These are phyloP conservation scores for Trametes cubensis DNA, from an alignment of 768 basidiomycete genomes.

Conservation along the genomic window DNA sequence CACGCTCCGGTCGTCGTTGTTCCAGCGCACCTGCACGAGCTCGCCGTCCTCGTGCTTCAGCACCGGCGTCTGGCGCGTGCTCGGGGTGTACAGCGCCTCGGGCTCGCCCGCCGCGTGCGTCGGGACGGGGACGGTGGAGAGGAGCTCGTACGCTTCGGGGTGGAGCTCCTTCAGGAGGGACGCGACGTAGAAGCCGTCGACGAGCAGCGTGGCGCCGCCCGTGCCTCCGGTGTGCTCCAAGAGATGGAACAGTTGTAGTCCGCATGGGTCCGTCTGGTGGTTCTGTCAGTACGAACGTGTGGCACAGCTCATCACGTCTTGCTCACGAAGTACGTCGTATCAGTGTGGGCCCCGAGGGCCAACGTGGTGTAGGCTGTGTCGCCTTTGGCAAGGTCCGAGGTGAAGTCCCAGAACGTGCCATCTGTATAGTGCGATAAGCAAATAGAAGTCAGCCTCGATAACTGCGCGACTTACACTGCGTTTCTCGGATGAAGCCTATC, in stretches of 20 bases:
- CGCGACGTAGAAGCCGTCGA: conserved; percentile 94
- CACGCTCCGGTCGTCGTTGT: conserved; percentile 90
- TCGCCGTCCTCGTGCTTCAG: conserved; percentile 72
- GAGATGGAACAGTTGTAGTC: conserved; percentile 95
- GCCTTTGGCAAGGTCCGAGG: conserved; percentile 84
- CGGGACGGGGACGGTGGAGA: conserved; percentile 70
- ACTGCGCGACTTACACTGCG: conserved; percentile 53
- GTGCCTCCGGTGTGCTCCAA: conserved; percentile 79
- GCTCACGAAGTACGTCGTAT: conserved; percentile 73
- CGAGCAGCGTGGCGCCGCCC: conserved; percentile 89
- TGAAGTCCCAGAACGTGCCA: conserved; percentile 97
- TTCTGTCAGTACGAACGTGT: background rate
- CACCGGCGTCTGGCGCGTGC: conserved; percentile 57
- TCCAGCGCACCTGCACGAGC: conserved; percentile 85
- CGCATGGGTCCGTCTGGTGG: conserved; percentile 86
- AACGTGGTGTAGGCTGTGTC: conserved; percentile 94
- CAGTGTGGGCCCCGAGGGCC: conserved; percentile 84
- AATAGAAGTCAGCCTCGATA: background rate
- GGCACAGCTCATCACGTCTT: background rate
- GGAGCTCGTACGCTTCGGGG: conserved; percentile 68
- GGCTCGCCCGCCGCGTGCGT: conserved; percentile 89
- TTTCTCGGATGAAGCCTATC: conserved; percentile 89
- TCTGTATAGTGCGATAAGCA: conserved; percentile 48
- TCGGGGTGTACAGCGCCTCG: conserved; percentile 56
- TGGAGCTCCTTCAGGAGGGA: conserved; percentile 72